Evolutionary conservation across 768 basidiomycete species (phyloP), one percentile per base, ranked within the genome.

Genomic region (Agrocybe chaxingu): DNA sequence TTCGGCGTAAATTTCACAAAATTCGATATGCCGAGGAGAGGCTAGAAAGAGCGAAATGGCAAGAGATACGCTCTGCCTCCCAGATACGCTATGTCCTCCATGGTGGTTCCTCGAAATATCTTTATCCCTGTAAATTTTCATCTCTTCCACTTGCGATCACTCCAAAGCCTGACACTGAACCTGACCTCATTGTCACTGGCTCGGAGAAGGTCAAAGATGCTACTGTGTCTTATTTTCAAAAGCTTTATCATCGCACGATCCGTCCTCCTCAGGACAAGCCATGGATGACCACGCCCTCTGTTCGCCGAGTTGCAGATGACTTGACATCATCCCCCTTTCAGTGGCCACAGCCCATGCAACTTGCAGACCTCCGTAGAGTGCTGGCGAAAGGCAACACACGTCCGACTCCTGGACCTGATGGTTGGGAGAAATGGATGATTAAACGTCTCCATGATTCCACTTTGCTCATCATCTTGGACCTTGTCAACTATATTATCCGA

Each of bases 341-440:
- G 1, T 66, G 63, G 64, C 66, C 66, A 3, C 37, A 37, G 3
- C 53, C 42, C 0, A 34, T 56, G 0, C 18, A 53, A 4, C 36
- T 66, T 6, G 8, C 33, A 0, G 46, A 64, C 1, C 55, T 64
- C 34, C 55, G 63, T 8, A 54, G 54, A 0, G 32, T 70, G 31
- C 45, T 68, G 0, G 47, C 54, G 0, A 54, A 52, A 39, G 68
- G 68, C 1, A 69, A 69, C 40, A 30, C 50, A 3, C 53, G 60
- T 3, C 68, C 68, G 1, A 42, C 64, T 0, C 68, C 67, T 1
- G 67, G 66, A 0, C 65, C 64, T 1, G 68, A 70, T 49, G 54
- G 55, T n/a, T 67, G 67, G 68, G 67, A 69, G 53, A 69, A 70
- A 54, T 70, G 69, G 69, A 56, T 50, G 9, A 33, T 68, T 1